Evolutionary conservation across 1,139 yeast species (phyloP).

Genomic region (Eremothecium gossypii): DNA sequence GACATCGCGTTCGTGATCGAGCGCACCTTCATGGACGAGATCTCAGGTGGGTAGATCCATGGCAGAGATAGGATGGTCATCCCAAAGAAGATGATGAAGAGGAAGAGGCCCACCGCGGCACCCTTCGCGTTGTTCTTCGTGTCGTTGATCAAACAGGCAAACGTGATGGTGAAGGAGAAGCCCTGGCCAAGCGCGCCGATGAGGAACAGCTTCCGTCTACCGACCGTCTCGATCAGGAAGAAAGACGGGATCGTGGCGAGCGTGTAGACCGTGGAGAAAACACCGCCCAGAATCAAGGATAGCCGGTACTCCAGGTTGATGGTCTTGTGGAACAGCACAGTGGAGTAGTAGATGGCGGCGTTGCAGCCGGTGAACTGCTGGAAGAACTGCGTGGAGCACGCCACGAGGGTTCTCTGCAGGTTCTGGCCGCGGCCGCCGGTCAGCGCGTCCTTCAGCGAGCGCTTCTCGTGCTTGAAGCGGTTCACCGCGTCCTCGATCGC

Average conservation of each 20-base stretch:
- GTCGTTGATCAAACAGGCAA: conserved; percentile 33
- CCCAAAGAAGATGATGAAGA: conserved; percentile 37
- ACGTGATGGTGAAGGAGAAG: conserved; percentile 32
- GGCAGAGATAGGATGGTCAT: conserved; percentile 34
- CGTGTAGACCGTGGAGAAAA: conserved; percentile 53
- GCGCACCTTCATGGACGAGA: conserved; percentile 37
- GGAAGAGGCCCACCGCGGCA: conserved; percentile 41
- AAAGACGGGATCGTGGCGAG: conserved; percentile 55
- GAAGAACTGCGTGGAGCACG: conserved; percentile 53
- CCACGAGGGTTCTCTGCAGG: conserved; percentile 38
- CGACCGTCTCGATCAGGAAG: conserved; percentile 53
- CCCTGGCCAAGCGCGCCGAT: conserved; percentile 37
- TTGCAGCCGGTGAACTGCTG: conserved; percentile 54
- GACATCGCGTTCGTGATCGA: conserved; percentile 37
- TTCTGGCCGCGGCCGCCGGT: conserved; percentile 42
- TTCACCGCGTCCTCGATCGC: conserved; percentile 31
- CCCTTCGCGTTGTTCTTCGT: conserved; percentile 33
- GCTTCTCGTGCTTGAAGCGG: conserved; percentile 25
- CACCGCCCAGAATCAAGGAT: conserved; percentile 54
- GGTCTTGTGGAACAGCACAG: conserved; percentile 51
- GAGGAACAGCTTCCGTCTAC: conserved; percentile 47
- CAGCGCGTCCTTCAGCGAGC: conserved; percentile 38
- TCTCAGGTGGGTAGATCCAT: conserved; percentile 41
- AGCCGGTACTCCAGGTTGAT: conserved; percentile 43
- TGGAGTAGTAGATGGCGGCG: conserved; percentile 60